A percentile compares a stretch with the other conserved stretches of the same genome.
phyloP scores from a whole-genome alignment of 306 rosid genomes.

The Dryas alaskensis region DNA sequence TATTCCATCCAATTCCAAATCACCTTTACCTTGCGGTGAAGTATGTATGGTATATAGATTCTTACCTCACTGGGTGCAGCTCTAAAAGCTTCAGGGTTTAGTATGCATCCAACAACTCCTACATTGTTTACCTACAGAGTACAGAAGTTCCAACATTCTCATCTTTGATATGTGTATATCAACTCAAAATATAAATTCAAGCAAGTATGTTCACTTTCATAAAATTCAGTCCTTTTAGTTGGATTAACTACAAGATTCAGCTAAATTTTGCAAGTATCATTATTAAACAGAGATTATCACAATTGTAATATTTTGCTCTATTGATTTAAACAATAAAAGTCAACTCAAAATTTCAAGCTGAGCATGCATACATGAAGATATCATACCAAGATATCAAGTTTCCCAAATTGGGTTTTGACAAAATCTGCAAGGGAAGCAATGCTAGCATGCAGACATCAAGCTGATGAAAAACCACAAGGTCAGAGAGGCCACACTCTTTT shows the following conservation, averaged over 20 bases:
- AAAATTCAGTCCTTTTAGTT: background rate
- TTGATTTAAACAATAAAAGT: background rate
- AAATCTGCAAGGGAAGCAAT: slow-evolving; percentile 30
- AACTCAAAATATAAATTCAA: background rate
- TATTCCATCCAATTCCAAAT: background rate
- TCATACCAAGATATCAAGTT: slow-evolving; percentile 45
- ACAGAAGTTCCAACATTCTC: background rate
- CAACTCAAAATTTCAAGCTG: background rate
- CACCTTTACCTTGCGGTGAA: background rate
- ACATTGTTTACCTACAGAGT: slow-evolving; percentile 29
- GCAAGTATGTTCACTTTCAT: background rate
- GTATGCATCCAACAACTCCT: background rate
- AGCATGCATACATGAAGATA: too few species aligned
- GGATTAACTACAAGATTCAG: background rate
- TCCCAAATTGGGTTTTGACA: slow-evolving; percentile 32
- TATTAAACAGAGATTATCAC: too few species aligned
- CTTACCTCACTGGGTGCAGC: background rate
- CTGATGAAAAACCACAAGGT: slow-evolving; percentile 46
- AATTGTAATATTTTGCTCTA: background rate
- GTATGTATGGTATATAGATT: background rate
- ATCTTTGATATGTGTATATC: background rate
- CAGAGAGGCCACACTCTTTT: too few species aligned
- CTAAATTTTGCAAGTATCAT: background rate
- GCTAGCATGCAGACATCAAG: slow-evolving; percentile 37
- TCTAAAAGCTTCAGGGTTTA: background rate